phyloP scores from a whole-genome alignment of 805 yeast genomes.

The Zygosaccharomyces pseudorouxii region DNA sequence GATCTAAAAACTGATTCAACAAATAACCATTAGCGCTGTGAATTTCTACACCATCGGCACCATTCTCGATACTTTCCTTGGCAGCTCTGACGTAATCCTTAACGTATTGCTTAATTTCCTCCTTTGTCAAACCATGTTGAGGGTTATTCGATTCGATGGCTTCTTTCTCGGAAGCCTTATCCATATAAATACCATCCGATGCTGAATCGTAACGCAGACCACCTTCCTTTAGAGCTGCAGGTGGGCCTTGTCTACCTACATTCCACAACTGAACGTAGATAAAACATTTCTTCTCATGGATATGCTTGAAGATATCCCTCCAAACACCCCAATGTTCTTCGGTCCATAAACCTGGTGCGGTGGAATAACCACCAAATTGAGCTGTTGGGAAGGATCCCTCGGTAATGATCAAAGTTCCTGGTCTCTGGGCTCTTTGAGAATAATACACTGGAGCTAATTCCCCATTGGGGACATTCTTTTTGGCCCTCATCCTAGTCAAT shows the following conservation, averaged over 20 bases:
- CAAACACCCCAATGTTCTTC: constrained; percentile 45
- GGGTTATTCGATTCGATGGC: constrained; percentile 35
- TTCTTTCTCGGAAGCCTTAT: constrained; percentile 34
- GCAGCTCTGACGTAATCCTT: constrained; percentile 45
- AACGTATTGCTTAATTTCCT: constrained; percentile 40
- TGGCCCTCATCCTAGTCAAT: constrained; percentile 41
- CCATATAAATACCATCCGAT: constrained; percentile 35
- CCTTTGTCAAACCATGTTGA: constrained; percentile 32
- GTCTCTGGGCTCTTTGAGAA: constrained; percentile 45
- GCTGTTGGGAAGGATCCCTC: constrained; percentile 51
- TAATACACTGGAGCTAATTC: constrained; percentile 48
- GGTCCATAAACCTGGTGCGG: constrained; percentile 47
- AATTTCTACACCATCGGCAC: constrained; percentile 60
- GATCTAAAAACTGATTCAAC: constrained; percentile 51
- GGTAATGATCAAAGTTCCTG: constrained; percentile 57
- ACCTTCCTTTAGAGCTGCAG: constrained; percentile 35
- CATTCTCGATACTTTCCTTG: constrained; percentile 35
- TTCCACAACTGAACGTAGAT: constrained; percentile 41
- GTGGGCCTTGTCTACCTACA: neutral
- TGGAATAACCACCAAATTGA: constrained; percentile 37
- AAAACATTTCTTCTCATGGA: constrained; percentile 47
- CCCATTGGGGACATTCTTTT: constrained; percentile 38
- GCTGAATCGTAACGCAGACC: constrained; percentile 40
- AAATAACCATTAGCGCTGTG: constrained; percentile 68
- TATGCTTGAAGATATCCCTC: constrained; percentile 43